A percentile compares a stretch with the other conserved stretches of the same genome.
These are phyloP conservation scores for Phaffomyces opuntiae DNA, from an alignment of 805 yeast genomes.

Conservation along the genomic window DNA sequence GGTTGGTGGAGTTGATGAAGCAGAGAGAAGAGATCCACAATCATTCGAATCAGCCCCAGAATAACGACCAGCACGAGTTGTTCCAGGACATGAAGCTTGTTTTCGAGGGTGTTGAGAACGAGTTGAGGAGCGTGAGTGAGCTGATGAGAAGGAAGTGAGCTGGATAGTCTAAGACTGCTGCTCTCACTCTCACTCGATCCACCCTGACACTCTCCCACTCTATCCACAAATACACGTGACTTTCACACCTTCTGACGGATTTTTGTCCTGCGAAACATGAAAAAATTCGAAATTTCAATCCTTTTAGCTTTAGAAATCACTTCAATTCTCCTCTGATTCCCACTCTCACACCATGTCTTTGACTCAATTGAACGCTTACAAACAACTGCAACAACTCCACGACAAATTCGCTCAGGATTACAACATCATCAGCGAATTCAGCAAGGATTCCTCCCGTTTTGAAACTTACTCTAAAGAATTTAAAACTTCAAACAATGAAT, in stretches of 20 bases:
- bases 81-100: constrained; percentile 6
- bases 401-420: constrained; percentile 62
- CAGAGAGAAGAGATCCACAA: background rate
- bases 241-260: background rate
- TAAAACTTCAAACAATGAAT: constrained; percentile 77
- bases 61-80: background rate
- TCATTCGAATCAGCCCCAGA: background rate
- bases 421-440: constrained; percentile 67
- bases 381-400: constrained; percentile 63
- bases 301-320: background rate
- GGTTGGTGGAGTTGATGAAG: constrained; percentile 3
- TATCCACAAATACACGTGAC: background rate
- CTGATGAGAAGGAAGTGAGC: background rate
- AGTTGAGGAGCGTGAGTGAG: constrained; percentile 14
- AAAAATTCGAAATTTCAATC: background rate
- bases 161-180: too few relatives aligned
- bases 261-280: background rate
- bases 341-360: background rate
- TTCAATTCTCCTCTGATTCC: background rate
- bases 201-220: background rate
- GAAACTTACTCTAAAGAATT: constrained; percentile 71
- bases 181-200: too few relatives aligned
- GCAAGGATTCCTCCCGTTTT: constrained; percentile 67
- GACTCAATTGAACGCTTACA: constrained; percentile 79
- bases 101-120: constrained; percentile 9